Conservation (phyloP, 192 early-diverging fungal genomes). For the Rhizophagus sp. region DNA sequence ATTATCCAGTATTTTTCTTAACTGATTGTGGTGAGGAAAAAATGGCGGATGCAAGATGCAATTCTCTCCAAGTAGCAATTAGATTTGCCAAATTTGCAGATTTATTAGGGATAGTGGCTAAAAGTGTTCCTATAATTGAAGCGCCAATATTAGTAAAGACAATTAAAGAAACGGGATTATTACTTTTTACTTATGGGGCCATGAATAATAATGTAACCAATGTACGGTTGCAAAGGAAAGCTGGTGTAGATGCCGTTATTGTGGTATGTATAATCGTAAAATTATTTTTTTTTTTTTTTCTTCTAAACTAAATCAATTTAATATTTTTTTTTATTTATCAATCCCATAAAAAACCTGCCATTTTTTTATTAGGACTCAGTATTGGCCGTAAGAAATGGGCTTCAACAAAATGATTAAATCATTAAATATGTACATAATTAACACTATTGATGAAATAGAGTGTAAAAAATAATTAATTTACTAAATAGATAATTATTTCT, state of each 20-base stretch:
- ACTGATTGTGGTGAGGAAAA: constrained; percentile 76
- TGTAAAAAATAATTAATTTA: no score
- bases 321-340: no score
- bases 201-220: constrained; percentile 75
- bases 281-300: neutral
- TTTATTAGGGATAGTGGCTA: constrained; percentile 79
- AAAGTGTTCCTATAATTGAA: constrained; percentile 70
- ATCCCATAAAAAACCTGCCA: no score
- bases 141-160: constrained; percentile 69
- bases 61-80: constrained; percentile 78
- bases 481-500: no score
- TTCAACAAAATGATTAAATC: neutral
- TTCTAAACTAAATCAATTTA: neutral
- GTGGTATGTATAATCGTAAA: constrained; percentile 47
- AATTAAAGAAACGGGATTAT: constrained; percentile 70
- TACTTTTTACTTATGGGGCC: constrained; percentile 83
- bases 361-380: constrained; percentile 51
- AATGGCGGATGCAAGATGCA: constrained; percentile 79
- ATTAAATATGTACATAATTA: no score
- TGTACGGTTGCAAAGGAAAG: constrained; percentile 69
- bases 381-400: constrained; percentile 50
- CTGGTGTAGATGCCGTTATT: constrained; percentile 88
- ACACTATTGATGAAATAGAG: no score
- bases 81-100: constrained; percentile 72
- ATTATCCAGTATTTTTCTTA: constrained; percentile 90